Evolutionary conservation across 75 land plant genomes (phyloP), one percentile per base, ranked within the genome.

Genomic region (Adiantum capillusveneris): DNA sequence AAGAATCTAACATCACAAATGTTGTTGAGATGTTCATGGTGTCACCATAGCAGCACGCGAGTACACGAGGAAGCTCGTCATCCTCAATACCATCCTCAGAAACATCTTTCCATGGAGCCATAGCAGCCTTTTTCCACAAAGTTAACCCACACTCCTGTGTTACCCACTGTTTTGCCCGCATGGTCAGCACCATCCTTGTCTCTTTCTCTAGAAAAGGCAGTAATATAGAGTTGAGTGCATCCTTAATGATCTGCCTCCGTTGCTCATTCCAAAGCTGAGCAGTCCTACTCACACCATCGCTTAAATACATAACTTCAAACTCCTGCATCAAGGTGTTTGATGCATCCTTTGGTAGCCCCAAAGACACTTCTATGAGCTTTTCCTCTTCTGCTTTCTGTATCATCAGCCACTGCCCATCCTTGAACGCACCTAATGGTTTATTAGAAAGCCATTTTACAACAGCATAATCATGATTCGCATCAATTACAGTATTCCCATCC

Each of bases 331-430:
- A 65, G 41, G 76, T 77, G 16, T 69, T 64, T 44, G 77, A 45
- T 11, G 19, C 54, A 21, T 69, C 63, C 48, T 85, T 79, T 2
- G 85, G 87, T 26, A 89, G 44, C 49, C 83, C 80, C 53, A 93
- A 64, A 21, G 76, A 71, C 27, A 93, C 87, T 66, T 88, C 78
- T 7, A 93, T 76, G 45, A 89, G 98, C 64, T 89, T 93, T 65
- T 93, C 98, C 67, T 85, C 96, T 75, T 86, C 98, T 57, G 87
- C 98, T 64, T 93, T 93, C 68, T 93, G 85, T 54, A 93, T 89
- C n/a, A 93, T 82, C 36, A 89, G 80, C 95, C 98, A 93, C 43
- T 93, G 98, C 28, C 72, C 81, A 75, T 87, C 96, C n/a, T 65
- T 68, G 73, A 93, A 89, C 34, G 58, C 69, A 43, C 45, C 58